These are phyloP conservation scores for Paspalum notatum DNA, from an alignment of 176 grass and related monocot species.

Conservation along the genomic window DNA sequence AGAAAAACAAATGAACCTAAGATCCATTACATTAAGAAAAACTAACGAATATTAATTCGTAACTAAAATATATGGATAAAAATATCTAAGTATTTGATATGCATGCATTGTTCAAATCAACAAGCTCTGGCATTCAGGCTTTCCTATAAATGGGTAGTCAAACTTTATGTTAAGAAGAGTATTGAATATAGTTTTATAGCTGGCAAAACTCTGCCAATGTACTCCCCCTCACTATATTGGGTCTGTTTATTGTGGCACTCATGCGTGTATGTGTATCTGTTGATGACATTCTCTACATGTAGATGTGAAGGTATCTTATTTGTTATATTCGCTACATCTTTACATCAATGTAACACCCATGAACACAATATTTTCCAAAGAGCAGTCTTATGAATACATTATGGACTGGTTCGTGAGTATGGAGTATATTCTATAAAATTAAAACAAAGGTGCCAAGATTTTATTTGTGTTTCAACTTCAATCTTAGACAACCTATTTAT, in stretches of 20 bases:
- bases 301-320: neutral
- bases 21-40: slow-evolving; percentile 5
- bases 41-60: neutral
- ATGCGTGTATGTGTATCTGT: neutral
- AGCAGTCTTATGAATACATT: neutral
- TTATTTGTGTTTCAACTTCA: neutral
- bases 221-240: neutral
- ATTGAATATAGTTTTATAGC: neutral
- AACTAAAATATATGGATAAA: neutral
- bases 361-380: neutral
- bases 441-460: neutral
- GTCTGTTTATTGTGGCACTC: neutral
- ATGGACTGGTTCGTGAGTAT: neutral
- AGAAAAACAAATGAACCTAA: slow-evolving; percentile 5
- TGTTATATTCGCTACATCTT: neutral
- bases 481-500: neutral
- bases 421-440: neutral
- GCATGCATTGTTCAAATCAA: neutral
- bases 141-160: neutral
- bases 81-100: neutral
- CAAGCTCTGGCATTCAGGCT: neutral
- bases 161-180: slow-evolving; percentile 22
- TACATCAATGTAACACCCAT: neutral
- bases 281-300: neutral
- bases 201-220: neutral